Conservation (phyloP, 1,139 yeast genomes). For the Fermentozyma sake region DNA sequence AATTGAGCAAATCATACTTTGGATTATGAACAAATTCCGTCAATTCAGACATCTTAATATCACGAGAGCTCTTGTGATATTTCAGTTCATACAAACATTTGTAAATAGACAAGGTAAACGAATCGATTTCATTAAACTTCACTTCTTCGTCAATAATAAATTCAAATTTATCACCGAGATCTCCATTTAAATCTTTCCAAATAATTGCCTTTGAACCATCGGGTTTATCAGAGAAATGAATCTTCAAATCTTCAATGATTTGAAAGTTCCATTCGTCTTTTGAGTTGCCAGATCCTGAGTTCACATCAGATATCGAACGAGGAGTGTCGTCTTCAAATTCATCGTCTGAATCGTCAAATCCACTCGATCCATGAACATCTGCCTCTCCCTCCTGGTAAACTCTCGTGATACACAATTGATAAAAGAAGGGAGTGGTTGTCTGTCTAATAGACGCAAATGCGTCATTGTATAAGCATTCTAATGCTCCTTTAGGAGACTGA, state of each 20-base stretch:
- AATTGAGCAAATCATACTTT: conserved; percentile 6
- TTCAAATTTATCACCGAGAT: conserved; percentile 76
- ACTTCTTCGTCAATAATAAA: conserved; percentile 69
- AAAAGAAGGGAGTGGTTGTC: conserved; percentile 61
- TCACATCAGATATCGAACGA: conserved; percentile 24
- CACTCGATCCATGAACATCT: conserved; percentile 28
- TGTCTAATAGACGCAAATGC: conserved; percentile 71
- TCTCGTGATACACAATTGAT: conserved; percentile 68
- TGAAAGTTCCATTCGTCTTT: conserved; percentile 67
- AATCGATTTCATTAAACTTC: conserved; percentile 51
- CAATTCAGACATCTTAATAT: conserved; percentile 38
- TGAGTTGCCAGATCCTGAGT: conserved; percentile 24
- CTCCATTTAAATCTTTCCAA: conserved; percentile 85
- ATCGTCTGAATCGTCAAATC: conserved; percentile 50
- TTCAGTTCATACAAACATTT: conserved; percentile 76
- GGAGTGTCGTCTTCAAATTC: conserved; percentile 45
- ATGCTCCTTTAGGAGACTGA: conserved; percentile 78
- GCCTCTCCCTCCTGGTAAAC: conserved; percentile 67
- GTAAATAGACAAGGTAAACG: conserved; percentile 59
- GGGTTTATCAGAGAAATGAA: conserved; percentile 33
- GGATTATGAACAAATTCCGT: conserved; percentile 44
- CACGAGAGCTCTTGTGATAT: conserved; percentile 52
- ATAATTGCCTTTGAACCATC: conserved; percentile 47
- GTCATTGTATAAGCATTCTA: conserved; percentile 76
- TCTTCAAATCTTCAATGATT: conserved; percentile 57